Evolutionary conservation across 163 green algal species (phyloP).

Genomic region (Trebouxiophyceae sp.): DNA sequence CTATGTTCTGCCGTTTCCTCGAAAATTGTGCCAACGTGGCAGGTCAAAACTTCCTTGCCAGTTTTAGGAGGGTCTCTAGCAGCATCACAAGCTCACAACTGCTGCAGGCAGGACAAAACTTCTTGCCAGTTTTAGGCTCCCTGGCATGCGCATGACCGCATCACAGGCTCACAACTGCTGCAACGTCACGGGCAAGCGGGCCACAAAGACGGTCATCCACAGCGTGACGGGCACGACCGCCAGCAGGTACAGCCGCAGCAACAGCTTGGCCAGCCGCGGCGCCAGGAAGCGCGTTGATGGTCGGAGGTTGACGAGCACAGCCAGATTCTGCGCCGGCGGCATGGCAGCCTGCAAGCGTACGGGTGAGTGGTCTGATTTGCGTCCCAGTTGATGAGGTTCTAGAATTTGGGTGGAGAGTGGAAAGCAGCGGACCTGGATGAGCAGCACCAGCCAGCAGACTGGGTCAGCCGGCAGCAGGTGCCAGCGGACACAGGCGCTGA

Average conservation of each 20-base stretch:
- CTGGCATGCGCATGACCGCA: too few relatives aligned
- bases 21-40: too few relatives aligned
- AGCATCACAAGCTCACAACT: too few relatives aligned
- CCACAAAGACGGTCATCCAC: slow-evolving; percentile 51
- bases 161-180: background rate
- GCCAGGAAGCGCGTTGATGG: slow-evolving; percentile 27
- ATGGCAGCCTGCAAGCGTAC: slow-evolving; percentile 32
- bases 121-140: too few relatives aligned
- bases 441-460: slow-evolving; percentile 9
- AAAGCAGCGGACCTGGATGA: slow-evolving; percentile 10
- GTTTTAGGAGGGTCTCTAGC: too few relatives aligned
- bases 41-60: too few relatives aligned
- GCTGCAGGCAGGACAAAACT: too few relatives aligned
- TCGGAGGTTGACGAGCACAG: slow-evolving; percentile 40
- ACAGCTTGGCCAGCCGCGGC: slow-evolving; percentile 28
- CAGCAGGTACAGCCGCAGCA: slow-evolving; percentile 53
- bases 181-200: background rate
- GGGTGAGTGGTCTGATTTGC: too few relatives aligned
- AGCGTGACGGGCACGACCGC: slow-evolving; percentile 45
- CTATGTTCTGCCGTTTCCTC: too few relatives aligned
- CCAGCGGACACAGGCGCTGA: slow-evolving; percentile 19
- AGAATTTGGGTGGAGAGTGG: background rate
- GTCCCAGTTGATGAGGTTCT: background rate
- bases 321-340: slow-evolving; percentile 53
- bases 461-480: slow-evolving; percentile 30